Evolutionary conservation across 768 basidiomycete species (phyloP), one percentile per base, ranked within the genome.

Genomic region (Collybiopsis confluens): DNA sequence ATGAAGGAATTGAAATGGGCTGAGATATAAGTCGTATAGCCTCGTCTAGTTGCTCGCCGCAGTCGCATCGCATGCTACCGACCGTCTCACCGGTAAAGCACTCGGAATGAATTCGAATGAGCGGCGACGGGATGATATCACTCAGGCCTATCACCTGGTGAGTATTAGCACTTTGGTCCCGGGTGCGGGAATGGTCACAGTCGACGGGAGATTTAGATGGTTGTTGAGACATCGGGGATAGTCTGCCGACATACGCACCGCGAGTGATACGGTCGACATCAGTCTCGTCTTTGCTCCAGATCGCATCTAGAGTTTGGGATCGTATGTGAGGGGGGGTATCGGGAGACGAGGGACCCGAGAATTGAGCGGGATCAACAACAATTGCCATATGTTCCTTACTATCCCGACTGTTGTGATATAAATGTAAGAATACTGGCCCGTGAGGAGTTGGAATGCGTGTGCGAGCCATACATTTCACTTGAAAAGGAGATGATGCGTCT

Each of bases 61-160:
- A 99, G 68, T 99, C 97, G 65, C 97, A 99, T 28, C 97, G 88
- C 90, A 97, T 94, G 76, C 93, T 86, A 24, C 97, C 97, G 55
- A 98, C 83, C 7, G 95, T 98, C 70, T 98, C 97, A 26, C 97
- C 97, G 0, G 97, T 99, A 72, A 93, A 98, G 68, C 97, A 99
- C 68, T 99, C 97, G 26, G 93, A 97, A 70, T 99, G 97, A 47
- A 99, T 92, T 36, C 97, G 86, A 41, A 99, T 85, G 48, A 98
- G 81, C 0, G 97, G 93, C 0, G 86, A 70, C 1, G 88, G 88
- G 33, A 86, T 65, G 40, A 64, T 61, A 54, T 74, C 60, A 51
- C 54, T 55, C 40, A 27, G 20, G 3, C 33, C 42, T 37, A 36
- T 45, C 35, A 35, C 27, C 10, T 33, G 42, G 20, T 30, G 30